phyloP scores from a whole-genome alignment of 768 basidiomycete species.

The Lentinus tigrinus region DNA sequence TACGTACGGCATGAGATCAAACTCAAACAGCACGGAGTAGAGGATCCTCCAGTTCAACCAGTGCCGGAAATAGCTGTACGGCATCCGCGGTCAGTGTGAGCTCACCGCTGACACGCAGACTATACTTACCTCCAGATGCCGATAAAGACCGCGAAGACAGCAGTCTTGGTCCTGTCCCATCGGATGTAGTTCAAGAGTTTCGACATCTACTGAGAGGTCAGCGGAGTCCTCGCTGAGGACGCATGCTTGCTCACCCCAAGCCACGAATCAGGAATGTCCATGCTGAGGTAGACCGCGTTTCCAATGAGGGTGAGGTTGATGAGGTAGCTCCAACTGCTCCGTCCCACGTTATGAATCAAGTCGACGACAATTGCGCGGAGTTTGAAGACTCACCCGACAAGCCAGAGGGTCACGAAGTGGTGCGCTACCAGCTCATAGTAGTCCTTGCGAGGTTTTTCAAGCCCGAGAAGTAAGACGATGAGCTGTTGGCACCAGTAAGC shows the following conservation, averaged over 20 bases:
- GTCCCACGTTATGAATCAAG: too few species aligned
- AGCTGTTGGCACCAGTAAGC: conserved; percentile 96
- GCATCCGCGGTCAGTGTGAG: not conserved
- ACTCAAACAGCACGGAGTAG: conserved; percentile 83
- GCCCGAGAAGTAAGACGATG: conserved; percentile 73
- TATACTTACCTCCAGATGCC: conserved; percentile 75
- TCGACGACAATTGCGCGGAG: too few species aligned
- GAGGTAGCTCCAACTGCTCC: conserved; percentile 77
- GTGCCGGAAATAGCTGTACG: conserved; percentile 84
- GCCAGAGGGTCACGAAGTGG: conserved; percentile 93
- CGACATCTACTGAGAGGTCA: conserved; percentile 50
- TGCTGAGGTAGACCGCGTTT: conserved; percentile 89
- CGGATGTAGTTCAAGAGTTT: conserved; percentile 90
- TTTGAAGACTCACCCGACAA: conserved; percentile 86
- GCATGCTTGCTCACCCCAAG: conserved; percentile 60
- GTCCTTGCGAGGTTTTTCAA: conserved; percentile 96
- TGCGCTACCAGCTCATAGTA: conserved; percentile 84
- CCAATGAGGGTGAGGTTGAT: conserved; percentile 85
- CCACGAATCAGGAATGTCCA: conserved; percentile 93
- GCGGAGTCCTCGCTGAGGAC: not conserved
- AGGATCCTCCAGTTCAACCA: conserved; percentile 86
- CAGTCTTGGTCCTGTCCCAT: conserved; percentile 58
- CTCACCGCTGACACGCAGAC: not conserved
- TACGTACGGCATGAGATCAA: conserved; percentile 73
- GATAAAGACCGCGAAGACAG: conserved; percentile 65